Evolutionary conservation across 1,284 basidiomycete genomes (phyloP), one percentile per base, ranked within the genome.

Genomic region (Trichosporon sp.): DNA sequence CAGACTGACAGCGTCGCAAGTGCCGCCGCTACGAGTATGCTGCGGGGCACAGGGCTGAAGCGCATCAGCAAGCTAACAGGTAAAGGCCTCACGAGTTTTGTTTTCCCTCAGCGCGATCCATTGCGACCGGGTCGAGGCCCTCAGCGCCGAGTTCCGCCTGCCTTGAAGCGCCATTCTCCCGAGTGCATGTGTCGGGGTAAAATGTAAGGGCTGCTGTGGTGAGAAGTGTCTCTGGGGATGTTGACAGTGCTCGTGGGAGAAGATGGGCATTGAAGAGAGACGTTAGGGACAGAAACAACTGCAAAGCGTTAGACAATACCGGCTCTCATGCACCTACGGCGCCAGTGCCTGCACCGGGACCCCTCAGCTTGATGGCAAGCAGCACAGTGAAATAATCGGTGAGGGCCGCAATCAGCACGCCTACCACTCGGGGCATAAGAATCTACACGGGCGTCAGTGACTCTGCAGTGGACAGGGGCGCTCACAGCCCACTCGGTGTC

Each of bases 171-270:
- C 23, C 8, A 14, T 19, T 31, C n/a, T 54, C 46, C 1, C 4
- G 29, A 1, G 25, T 7, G 5, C 25, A 29, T 54, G 14, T 34
- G 25, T 16, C 37, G 4, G 58, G 34, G 23, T 21, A 16, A n/a
- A 9, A 33, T 11, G 33, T 16, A 58, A 97, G 83, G 0, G 94
- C 94, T 36, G 89, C 80, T 0, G 88, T 87, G 0, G 90, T 91
- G 44, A 99, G 79, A 0, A 91, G 87, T 0, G 93, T 94, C 76
- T 99, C 96, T 21, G 93, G 81, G 5, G 93, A 95, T 75, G 98
- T 99, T 14, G 93, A 95, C 37, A 99, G 83, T 0, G 94, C 92
- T 21, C 96, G 86, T 4, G 92, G 89, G 11, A 96, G 83, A 1
- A 92, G 87, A 61, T 95, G 84, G 0, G 86, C 86, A 74, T 95